These are phyloP conservation scores for Globisporangium mamillatum DNA, from an alignment of 352 stramenopile species.

Conservation along the genomic window DNA sequence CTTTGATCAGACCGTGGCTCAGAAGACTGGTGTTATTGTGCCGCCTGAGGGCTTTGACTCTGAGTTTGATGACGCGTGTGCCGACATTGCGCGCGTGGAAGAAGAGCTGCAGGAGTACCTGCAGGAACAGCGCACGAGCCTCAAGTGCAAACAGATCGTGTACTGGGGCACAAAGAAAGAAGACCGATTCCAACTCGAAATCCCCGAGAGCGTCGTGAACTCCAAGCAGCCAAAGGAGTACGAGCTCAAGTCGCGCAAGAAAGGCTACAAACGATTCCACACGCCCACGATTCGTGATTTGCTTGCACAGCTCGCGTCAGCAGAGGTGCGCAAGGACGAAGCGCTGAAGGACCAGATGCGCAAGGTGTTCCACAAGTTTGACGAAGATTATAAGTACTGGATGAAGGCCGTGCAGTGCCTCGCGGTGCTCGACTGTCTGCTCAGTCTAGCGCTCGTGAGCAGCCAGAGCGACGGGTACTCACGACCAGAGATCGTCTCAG, in stretches of 20 bases:
- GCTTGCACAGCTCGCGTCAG: slow-evolving; percentile 65
- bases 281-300: slow-evolving; percentile 83
- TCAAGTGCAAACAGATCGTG: slow-evolving; percentile 84
- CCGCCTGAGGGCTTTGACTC: slow-evolving; percentile 92
- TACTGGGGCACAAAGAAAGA: slow-evolving; percentile 96
- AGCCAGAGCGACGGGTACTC: slow-evolving; percentile 91
- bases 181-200: slow-evolving; percentile 91
- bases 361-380: slow-evolving; percentile 96
- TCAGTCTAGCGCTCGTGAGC: slow-evolving; percentile 93
- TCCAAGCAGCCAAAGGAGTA: slow-evolving; percentile 93
- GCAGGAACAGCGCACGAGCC: slow-evolving; percentile 54
- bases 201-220: slow-evolving; percentile 78
- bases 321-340: slow-evolving; percentile 78
- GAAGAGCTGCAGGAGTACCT: slow-evolving; percentile 92
- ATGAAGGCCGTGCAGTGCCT: slow-evolving; percentile 91
- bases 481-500: slow-evolving; percentile 88
- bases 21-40: slow-evolving; percentile 90
- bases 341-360: slow-evolving; percentile 89
- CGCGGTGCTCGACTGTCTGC: slow-evolving; percentile 93
- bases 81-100: slow-evolving; percentile 85
- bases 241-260: slow-evolving; percentile 92
- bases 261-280: slow-evolving; percentile 92
- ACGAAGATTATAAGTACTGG: slow-evolving; percentile 92
- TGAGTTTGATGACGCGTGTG: slow-evolving; percentile 92
- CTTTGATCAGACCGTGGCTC: slow-evolving; percentile 94